Conservation (phyloP, 495 filamentous ascomycete species). For the Corynascus novoguineensis region DNA sequence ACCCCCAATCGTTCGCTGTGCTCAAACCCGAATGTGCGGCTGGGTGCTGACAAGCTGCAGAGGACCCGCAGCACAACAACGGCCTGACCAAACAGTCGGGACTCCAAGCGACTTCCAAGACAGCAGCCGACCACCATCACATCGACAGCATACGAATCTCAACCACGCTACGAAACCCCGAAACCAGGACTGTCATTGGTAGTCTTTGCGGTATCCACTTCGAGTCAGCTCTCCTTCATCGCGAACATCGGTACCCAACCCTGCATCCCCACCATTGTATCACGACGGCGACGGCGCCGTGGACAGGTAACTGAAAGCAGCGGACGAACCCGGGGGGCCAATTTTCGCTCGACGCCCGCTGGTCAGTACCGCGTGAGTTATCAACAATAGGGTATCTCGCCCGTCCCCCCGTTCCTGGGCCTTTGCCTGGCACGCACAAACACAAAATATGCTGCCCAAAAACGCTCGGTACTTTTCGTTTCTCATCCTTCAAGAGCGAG, state of each 20-base stretch:
- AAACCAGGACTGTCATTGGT: no score
- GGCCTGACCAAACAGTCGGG: slow-evolving; percentile 10
- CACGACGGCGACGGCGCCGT: no score
- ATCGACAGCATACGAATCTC: background rate
- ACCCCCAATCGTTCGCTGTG: background rate
- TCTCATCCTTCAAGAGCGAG: no score
- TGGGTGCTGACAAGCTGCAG: slow-evolving; percentile 8
- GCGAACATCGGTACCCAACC: no score
- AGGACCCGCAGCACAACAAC: slow-evolving; percentile 2
- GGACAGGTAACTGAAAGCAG: no score
- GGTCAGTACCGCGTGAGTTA: no score
- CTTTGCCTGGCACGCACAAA: slow-evolving; percentile 1
- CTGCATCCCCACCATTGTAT: no score
- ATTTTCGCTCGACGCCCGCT: slow-evolving; percentile 11
- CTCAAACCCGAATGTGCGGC: background rate
- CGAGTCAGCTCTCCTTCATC: no score
- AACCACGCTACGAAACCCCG: background rate
- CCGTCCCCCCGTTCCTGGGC: slow-evolving; percentile 13
- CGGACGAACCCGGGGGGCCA: slow-evolving; percentile 13
- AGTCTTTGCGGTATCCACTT: no score
- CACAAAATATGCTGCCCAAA: background rate
- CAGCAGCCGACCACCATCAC: background rate
- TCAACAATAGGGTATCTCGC: no score
- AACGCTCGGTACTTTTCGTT: slow-evolving; percentile 10
- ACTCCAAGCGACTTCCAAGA: no score